phyloP scores from a whole-genome alignment of 2,329 filamentous ascomycete species.

The Trichophyton simii region DNA sequence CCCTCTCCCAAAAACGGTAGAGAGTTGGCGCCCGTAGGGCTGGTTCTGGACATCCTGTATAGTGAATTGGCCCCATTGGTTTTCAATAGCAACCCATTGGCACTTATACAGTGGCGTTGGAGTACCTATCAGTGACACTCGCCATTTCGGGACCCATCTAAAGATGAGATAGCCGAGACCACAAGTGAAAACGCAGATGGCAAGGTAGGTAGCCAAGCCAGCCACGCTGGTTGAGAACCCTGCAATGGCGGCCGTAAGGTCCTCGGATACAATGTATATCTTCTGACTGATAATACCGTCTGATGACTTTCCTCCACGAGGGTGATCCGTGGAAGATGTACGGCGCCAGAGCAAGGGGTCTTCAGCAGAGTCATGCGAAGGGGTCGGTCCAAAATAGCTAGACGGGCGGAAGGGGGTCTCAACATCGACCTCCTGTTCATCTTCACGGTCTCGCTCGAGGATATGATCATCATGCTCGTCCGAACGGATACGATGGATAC shows the following conservation, averaged over 20 bases:
- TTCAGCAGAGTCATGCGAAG: conserved; percentile 36
- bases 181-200: conserved; percentile 57
- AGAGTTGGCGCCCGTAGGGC: conserved; percentile 49
- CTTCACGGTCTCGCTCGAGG: not conserved
- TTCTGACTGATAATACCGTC: conserved; percentile 64
- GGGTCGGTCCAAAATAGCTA: conserved; percentile 15
- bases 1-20: conserved; percentile 43
- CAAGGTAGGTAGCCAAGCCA: conserved; percentile 57
- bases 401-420: conserved; percentile 7
- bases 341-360: conserved; percentile 56
- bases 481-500: not conserved
- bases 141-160: conserved; percentile 81
- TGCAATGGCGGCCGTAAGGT: conserved; percentile 84
- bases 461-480: conserved; percentile 21
- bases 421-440: conserved; percentile 15
- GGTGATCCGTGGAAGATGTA: conserved; percentile 56
- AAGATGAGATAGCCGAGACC: conserved; percentile 76
- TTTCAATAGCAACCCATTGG: conserved; percentile 89
- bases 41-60: conserved; percentile 56
- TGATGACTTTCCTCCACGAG: conserved; percentile 28
- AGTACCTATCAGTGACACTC: conserved; percentile 61
- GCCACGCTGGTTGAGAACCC: conserved; percentile 68
- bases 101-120: conserved; percentile 58
- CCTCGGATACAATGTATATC: conserved; percentile 83
- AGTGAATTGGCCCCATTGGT: conserved; percentile 88